Conservation (phyloP, 2,329 filamentous ascomycete genomes). For the Gaeumannomyces sp. region DNA sequence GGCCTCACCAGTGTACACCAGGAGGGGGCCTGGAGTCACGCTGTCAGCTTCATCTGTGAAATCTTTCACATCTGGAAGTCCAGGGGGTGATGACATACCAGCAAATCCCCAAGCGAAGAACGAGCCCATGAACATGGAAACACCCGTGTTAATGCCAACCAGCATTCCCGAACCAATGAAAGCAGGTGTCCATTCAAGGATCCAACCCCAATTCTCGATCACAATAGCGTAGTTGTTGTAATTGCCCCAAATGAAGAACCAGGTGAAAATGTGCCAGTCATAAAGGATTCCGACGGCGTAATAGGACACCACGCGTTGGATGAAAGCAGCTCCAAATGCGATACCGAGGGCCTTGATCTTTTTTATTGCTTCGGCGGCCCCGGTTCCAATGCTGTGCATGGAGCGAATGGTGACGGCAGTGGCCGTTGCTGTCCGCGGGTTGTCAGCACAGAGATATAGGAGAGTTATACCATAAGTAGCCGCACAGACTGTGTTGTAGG, state of each 20-base stretch:
- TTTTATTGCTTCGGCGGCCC: constrained; percentile 43
- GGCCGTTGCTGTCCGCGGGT: constrained; percentile 35
- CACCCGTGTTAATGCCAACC: constrained; percentile 46
- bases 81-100: too few species aligned
- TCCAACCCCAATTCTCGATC: constrained; percentile 57
- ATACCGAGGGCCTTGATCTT: constrained; percentile 51
- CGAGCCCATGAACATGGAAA: constrained; percentile 51
- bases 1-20: constrained; percentile 39
- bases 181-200: constrained; percentile 52
- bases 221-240: constrained; percentile 43
- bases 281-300: constrained; percentile 55
- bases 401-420: constrained; percentile 56
- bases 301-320: constrained; percentile 49
- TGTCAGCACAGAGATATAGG: too few species aligned
- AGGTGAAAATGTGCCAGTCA: constrained; percentile 49
- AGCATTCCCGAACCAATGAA: constrained; percentile 53
- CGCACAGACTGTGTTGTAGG: neutral
- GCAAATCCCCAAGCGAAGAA: constrained; percentile 46
- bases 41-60: too few species aligned
- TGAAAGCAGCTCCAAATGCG: constrained; percentile 44
- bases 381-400: constrained; percentile 54
- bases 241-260: constrained; percentile 49
- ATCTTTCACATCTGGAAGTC: too few species aligned
- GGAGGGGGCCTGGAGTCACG: constrained; percentile 34
- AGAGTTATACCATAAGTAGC: neutral